A percentile compares a stretch with the other conserved stretches of the same genome.
These are phyloP conservation scores for Drosera spatulata DNA, from an alignment of 179 eudicot species.

Conservation along the genomic window DNA sequence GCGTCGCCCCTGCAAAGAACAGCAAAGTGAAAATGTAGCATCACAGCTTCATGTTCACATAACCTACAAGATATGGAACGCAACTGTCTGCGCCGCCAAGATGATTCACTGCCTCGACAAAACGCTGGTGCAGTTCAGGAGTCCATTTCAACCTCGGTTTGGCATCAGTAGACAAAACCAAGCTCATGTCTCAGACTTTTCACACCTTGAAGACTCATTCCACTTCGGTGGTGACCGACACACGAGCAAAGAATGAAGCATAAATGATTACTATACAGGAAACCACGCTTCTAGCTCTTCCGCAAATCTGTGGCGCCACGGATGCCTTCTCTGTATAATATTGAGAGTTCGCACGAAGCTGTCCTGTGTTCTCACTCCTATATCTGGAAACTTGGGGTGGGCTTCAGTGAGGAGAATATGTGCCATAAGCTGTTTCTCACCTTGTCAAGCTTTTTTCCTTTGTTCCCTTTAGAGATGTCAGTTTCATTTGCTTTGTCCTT, in stretches of 20 bases:
- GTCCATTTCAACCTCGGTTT: constrained; percentile 98
- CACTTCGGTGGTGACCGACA: constrained; percentile 10
- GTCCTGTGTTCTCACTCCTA: constrained; percentile 74
- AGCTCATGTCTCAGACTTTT: constrained; percentile 47
- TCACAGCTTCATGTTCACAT: neutral
- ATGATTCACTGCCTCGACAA: constrained; percentile 59
- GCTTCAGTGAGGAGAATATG: constrained; percentile 64
- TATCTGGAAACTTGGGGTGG: constrained; percentile 68
- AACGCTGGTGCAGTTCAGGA: constrained; percentile 67
- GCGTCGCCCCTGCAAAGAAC: constrained; percentile 66
- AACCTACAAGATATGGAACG: neutral
- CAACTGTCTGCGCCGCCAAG: constrained; percentile 86
- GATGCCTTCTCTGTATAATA: constrained; percentile 39
- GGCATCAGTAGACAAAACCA: constrained; percentile 81
- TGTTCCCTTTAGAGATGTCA: constrained; percentile 8
- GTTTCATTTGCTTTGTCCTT: constrained; percentile 15
- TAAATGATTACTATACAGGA: constrained; percentile 6
- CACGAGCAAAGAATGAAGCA: constrained; percentile 16
- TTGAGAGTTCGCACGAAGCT: constrained; percentile 28
- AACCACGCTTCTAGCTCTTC: constrained; percentile 7
- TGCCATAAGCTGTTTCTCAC: constrained; percentile 50
- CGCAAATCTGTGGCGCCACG: constrained; percentile 25
- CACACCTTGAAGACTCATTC: constrained; percentile 43
- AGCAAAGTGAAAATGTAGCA: neutral
- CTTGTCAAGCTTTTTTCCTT: constrained; percentile 15